Evolutionary conservation across 768 basidiomycete genomes (phyloP).

Genomic region (Panus rudis): DNA sequence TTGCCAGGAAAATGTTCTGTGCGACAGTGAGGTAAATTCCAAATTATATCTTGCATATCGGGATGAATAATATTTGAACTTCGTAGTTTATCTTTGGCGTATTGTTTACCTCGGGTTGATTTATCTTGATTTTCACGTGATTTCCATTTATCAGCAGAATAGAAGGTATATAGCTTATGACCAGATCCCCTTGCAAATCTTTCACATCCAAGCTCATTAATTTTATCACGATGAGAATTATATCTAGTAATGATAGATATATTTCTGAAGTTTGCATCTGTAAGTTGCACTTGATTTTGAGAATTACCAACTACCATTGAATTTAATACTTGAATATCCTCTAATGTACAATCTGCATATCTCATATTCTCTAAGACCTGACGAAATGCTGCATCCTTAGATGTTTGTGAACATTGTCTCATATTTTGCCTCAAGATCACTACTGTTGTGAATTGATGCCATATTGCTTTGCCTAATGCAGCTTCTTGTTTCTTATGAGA

Average conservation of each 20-base stretch:
- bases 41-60: slow-evolving; percentile 12
- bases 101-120: too few species aligned
- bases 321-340: slow-evolving; percentile 30
- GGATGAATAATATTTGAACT: background rate
- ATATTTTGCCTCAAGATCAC: slow-evolving; percentile 16
- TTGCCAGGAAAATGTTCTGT: slow-evolving; percentile 12
- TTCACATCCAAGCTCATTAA: slow-evolving; percentile 26
- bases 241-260: slow-evolving; percentile 32
- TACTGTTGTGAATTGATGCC: slow-evolving; percentile 14
- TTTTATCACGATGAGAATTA: slow-evolving; percentile 31
- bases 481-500: background rate
- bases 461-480: slow-evolving; percentile 11
- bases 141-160: slow-evolving; percentile 13
- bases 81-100: too few species aligned
- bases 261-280: slow-evolving; percentile 21
- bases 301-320: slow-evolving; percentile 16
- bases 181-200: slow-evolving; percentile 28
- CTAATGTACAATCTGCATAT: slow-evolving; percentile 31
- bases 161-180: slow-evolving; percentile 19
- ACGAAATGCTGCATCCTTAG: slow-evolving; percentile 23
- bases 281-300: slow-evolving; percentile 7
- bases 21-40: slow-evolving; percentile 14
- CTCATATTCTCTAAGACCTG: slow-evolving; percentile 30
- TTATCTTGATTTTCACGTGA: background rate
- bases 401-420: slow-evolving; percentile 10